These are phyloP conservation scores for Suhomyces atakaporum DNA, from an alignment of 1,139 yeast species.

Conservation along the genomic window DNA sequence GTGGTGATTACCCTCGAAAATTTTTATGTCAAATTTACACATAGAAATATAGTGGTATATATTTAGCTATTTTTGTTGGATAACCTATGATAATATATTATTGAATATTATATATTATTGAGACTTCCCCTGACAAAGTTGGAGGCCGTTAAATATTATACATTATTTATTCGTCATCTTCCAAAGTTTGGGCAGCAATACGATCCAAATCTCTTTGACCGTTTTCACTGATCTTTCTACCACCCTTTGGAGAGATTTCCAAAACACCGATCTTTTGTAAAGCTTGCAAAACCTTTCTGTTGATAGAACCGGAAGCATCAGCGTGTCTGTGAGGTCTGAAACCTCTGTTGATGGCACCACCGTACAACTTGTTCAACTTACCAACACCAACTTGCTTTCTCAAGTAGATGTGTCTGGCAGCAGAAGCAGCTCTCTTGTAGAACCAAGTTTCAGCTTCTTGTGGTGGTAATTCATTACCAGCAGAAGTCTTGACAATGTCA, in stretches of 20 bases:
- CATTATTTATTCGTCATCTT: conserved; percentile 67
- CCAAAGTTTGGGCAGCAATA: conserved; percentile 99
- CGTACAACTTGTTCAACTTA: conserved; percentile 98
- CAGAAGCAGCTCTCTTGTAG: conserved; percentile 99
- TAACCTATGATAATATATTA: too few relatives aligned
- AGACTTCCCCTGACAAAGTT: too few relatives aligned
- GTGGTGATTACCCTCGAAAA: too few relatives aligned
- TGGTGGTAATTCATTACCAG: conserved; percentile 99
- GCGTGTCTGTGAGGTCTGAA: conserved; percentile 98
- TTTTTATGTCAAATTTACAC: too few relatives aligned
- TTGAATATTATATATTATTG: too few relatives aligned
- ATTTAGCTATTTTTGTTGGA: too few relatives aligned
- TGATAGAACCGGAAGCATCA: conserved; percentile 98
- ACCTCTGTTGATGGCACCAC: conserved; percentile 99
- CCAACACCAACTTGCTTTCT: conserved; percentile 99
- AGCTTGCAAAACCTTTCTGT: conserved; percentile 98
- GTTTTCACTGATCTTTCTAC: conserved; percentile 98
- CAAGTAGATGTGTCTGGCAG: conserved; percentile 99
- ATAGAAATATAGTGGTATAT: too few relatives aligned
- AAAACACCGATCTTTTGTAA: conserved; percentile 97
- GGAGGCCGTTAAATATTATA: conserved; percentile 16
- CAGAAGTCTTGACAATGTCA: conserved; percentile 98
- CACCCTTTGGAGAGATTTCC: conserved; percentile 97
- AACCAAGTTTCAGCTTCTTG: conserved; percentile 99
- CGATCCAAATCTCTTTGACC: conserved; percentile 99